These are phyloP conservation scores for Fomitopsis betulina DNA, from an alignment of 1,284 basidiomycete species.

Conservation along the genomic window DNA sequence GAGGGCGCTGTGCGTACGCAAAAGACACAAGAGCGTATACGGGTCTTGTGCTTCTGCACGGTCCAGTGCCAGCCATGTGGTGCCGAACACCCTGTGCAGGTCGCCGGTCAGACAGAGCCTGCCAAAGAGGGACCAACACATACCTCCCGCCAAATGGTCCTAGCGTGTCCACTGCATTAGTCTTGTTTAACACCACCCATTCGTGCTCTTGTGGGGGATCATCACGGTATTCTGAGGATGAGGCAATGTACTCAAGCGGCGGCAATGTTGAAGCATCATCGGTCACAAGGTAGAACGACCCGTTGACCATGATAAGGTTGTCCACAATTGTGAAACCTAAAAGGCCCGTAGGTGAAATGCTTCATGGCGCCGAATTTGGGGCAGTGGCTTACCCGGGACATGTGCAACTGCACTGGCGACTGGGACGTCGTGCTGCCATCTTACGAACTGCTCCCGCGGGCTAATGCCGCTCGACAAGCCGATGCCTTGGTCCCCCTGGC, in stretches of 20 bases:
- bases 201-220: conserved; percentile 51
- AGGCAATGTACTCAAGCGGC: conserved; percentile 42
- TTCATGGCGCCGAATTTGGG: not conserved
- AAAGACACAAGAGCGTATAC: conserved; percentile 74
- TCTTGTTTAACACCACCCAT: conserved; percentile 41
- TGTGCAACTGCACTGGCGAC: conserved; percentile 49
- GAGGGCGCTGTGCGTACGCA: conserved; percentile 73
- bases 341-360: not conserved
- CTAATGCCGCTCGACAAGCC: conserved; percentile 24
- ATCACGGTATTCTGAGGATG: conserved; percentile 31
- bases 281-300: conserved; percentile 65
- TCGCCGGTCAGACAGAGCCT: not conserved
- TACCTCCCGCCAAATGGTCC: conserved; percentile 29
- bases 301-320: conserved; percentile 65
- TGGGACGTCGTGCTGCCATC: conserved; percentile 53
- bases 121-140: conserved; percentile 5
- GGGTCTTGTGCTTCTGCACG: conserved; percentile 42
- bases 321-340: conserved; percentile 77
- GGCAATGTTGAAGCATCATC: conserved; percentile 51
- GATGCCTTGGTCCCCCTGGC: conserved; percentile 17
- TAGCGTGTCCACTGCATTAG: conserved; percentile 22
- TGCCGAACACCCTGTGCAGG: conserved; percentile 23
- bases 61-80: conserved; percentile 25
- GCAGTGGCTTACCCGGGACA: conserved; percentile 45
- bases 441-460: conserved; percentile 45